These are phyloP conservation scores for Bacterosira constricta DNA, from an alignment of 108 stramenopile genomes.

Conservation along the genomic window DNA sequence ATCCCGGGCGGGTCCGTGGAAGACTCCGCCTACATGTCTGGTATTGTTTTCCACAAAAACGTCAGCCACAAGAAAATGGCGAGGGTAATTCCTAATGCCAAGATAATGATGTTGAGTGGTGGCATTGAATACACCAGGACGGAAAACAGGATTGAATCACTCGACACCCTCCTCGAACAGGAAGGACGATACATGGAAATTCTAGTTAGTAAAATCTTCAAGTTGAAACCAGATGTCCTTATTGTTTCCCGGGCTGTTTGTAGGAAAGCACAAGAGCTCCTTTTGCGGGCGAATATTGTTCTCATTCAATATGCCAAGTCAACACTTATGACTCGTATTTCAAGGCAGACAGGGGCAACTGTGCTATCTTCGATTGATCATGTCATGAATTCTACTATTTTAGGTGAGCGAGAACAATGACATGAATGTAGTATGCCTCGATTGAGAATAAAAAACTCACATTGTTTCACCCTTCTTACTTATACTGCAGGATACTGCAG, in stretches of 20 bases:
- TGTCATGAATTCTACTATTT: constrained; percentile 78
- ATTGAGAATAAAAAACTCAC: not conserved
- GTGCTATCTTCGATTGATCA: constrained; percentile 90
- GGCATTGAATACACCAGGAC: constrained; percentile 94
- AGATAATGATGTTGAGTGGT: constrained; percentile 91
- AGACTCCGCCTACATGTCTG: constrained; percentile 90
- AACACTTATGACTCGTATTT: constrained; percentile 80
- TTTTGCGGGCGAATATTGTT: constrained; percentile 78
- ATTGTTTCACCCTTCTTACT: not conserved
- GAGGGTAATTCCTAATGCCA: constrained; percentile 71
- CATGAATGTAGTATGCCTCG: too few species aligned
- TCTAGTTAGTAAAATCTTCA: constrained; percentile 89
- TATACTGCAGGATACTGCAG: constrained; percentile 35
- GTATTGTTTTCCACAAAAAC: constrained; percentile 91
- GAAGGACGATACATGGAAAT: constrained; percentile 96
- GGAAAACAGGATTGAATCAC: constrained; percentile 82
- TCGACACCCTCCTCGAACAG: constrained; percentile 92
- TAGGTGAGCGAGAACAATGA: constrained; percentile 59
- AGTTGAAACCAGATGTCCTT: constrained; percentile 88
- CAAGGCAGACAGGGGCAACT: constrained; percentile 91
- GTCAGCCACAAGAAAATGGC: constrained; percentile 90
- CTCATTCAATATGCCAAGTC: constrained; percentile 93
- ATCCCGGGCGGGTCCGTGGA: constrained; percentile 84
- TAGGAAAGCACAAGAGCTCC: constrained; percentile 89
- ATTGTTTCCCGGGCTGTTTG: constrained; percentile 85